Percentiles rank a stretch among this genome's conserved stretches.
Evolutionary conservation across 2,329 filamentous ascomycete genomes (phyloP).

Genomic region (Calonectria hongkongensis): DNA sequence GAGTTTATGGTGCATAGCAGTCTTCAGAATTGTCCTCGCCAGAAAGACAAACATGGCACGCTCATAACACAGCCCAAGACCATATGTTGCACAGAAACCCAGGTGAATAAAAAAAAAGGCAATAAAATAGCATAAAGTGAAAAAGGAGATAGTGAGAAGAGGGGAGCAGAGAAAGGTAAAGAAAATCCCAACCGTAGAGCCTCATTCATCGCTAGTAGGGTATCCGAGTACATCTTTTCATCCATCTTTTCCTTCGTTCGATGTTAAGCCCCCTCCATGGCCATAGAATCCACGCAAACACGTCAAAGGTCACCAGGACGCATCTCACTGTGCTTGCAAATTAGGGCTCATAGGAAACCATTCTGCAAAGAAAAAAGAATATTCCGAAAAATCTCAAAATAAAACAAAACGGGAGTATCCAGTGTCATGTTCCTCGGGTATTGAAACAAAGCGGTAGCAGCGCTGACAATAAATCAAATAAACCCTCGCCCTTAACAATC

Average conservation of each 20-base stretch:
- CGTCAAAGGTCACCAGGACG: slow-evolving; percentile 33
- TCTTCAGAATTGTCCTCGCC: background rate
- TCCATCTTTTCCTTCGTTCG: slow-evolving; percentile 24
- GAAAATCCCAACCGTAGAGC: slow-evolving; percentile 3
- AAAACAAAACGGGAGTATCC: slow-evolving; percentile 28
- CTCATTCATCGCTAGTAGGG: slow-evolving; percentile 29
- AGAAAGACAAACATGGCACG: background rate
- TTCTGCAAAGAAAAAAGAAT: background rate
- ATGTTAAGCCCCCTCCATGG: slow-evolving; percentile 19
- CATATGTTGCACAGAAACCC: slow-evolving; percentile 20
- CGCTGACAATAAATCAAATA: slow-evolving; percentile 34
- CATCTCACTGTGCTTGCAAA: slow-evolving; percentile 20
- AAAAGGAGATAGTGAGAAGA: background rate
- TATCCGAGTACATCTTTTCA: slow-evolving; percentile 26
- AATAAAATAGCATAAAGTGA: background rate
- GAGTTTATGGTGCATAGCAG: slow-evolving; percentile 5
- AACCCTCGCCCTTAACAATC: slow-evolving; percentile 34
- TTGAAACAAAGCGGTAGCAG: slow-evolving; percentile 38
- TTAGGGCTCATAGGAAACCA: slow-evolving; percentile 18
- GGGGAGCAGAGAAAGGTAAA: background rate
- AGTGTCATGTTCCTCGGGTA: slow-evolving; percentile 40
- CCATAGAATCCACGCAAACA: background rate
- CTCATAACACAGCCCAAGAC: background rate
- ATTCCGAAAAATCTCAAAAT: slow-evolving; percentile 4
- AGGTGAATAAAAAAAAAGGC: background rate